These are phyloP conservation scores for Amanita polypyramis DNA, from an alignment of 768 basidiomycete genomes.

Conservation along the genomic window DNA sequence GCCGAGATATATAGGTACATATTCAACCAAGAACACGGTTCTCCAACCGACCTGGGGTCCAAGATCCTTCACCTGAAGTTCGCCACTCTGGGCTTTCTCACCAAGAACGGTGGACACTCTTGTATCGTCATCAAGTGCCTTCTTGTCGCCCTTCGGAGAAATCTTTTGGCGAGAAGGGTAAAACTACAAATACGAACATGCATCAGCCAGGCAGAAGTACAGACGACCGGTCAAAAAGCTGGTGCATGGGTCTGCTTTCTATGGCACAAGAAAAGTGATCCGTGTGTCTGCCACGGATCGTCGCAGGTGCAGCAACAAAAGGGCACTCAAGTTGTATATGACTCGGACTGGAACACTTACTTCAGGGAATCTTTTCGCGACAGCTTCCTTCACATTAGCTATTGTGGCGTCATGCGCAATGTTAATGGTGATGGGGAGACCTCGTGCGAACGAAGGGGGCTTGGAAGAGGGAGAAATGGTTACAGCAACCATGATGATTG, in stretches of 20 bases:
- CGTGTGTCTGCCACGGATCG: too few relatives aligned
- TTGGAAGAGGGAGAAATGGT: conserved; percentile 42
- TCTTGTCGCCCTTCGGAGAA: conserved; percentile 49
- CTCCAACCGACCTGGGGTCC: conserved; percentile 86
- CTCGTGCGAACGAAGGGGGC: conserved; percentile 33
- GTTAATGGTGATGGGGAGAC: conserved; percentile 41
- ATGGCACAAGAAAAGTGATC: too few relatives aligned
- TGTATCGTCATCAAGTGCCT: conserved; percentile 51
- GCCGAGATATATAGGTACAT: conserved; percentile 43
- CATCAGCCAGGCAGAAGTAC: background rate
- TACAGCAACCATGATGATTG: conserved; percentile 27
- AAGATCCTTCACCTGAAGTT: conserved; percentile 77
- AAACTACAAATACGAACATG: conserved; percentile 38
- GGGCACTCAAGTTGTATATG: too few relatives aligned
- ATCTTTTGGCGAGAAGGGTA: conserved; percentile 65
- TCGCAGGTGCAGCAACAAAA: too few relatives aligned
- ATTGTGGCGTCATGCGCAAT: conserved; percentile 46
- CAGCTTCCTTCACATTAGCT: conserved; percentile 55
- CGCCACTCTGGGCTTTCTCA: conserved; percentile 49
- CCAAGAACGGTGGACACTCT: conserved; percentile 39
- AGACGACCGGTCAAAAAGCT: background rate
- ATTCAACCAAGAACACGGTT: conserved; percentile 90
- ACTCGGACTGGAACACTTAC: too few relatives aligned
- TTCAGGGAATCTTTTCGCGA: conserved; percentile 34
- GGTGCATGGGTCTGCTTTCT: too few relatives aligned